Evolutionary conservation across 2,329 filamentous ascomycete species (phyloP), one percentile per base, ranked within the genome.

Genomic region (Nectriaceae sp.): DNA sequence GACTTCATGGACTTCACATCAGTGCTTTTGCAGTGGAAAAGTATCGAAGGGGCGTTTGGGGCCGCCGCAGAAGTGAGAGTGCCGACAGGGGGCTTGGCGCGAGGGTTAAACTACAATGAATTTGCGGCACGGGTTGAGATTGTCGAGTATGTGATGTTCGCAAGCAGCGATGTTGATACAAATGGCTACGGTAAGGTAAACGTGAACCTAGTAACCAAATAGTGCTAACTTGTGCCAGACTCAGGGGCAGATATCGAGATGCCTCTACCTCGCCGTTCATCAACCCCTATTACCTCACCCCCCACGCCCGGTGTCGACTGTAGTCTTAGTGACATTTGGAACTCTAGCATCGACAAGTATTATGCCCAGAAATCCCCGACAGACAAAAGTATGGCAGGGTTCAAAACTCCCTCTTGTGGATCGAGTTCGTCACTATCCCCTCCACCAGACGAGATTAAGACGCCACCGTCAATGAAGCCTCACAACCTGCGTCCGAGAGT

Each of bases 101-200:
- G 39, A 6, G 58, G 58, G 13, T 44, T 64, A 18, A 33, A 40
- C 3, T 64, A 58, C 26, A 49, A 56, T 11, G 44, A 56, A 2
- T 64, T 64, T 33, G 59, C 50, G 4, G 31, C 37, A 15, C 52
- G 52, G 19, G 61, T 64, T 6, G 62, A 64, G 46, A 40, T 63
- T 11, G 49, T 64, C 18, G 57, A 64, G 40, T 63, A 58, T 41
- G 53, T 52, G 24, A 53, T 60, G 52, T 64, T 55, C 57, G 47
- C 58, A 40, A 46, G 40, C 26, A 46, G 40, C 19, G 41, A 47
- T 37, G 41, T 40, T 8, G 24, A 19, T 10, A 31, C 39, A 3
- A 31, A 24, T 11, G 15, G 33, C 22, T 6, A 29, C 24, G 13
- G 24, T 29, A 29, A 29, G 24, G 13, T 29, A 6, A 13, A 6